Evolutionary conservation across 768 basidiomycete genomes (phyloP), one percentile per base, ranked within the genome.

Genomic region (Kwoniella dendrophila): DNA sequence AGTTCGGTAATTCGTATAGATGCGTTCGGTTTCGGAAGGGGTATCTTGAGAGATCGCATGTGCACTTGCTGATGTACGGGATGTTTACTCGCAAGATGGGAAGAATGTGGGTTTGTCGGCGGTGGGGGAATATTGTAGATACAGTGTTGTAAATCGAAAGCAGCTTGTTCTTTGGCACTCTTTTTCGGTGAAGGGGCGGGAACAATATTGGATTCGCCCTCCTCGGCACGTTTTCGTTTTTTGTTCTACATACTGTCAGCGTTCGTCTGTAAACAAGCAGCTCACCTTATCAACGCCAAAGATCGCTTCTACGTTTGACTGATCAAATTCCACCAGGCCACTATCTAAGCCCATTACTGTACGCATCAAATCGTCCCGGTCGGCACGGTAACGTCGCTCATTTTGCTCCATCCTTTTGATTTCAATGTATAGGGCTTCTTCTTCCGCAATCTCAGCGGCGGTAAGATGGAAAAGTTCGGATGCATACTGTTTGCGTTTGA

Each of bases 391-490:
- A 55, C 84, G 84, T 32, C 88, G 84, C 75, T 96, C 93, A 62
- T 84, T 90, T 80, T 97, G 95, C 76, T 97, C 94, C 51, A 99
- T 83, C n/a, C 91, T 86, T 74, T 94, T 93, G 51, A 95, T 84
- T 78, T 97, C 92, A 64, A 97, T 81, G 79, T 90, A 97, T 2
- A 99, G 83, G 7, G 91, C 89, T 71, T 97, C 94, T 82, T 98
- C 96, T 76, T 99, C 94, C 18, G 88, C 88, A 44, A 95, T 88
- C 80, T 97, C 91, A 50, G 89, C 86, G 3, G 87, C 84, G 0
- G 92, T 89, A n/a, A 95, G 87, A 59, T 84, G 86, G 80, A 93
- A 90, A n/a, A 98, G 85, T 63, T 87, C 89, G 8, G 83, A 80
- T 14, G 98, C 83, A 72, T 98, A 96, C 59, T 87, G 86, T 79